Percentiles rank a stretch among this genome's conserved stretches.
These are phyloP conservation scores for Monosporozyma servazzii DNA, from an alignment of 805 yeast species.

Conservation along the genomic window DNA sequence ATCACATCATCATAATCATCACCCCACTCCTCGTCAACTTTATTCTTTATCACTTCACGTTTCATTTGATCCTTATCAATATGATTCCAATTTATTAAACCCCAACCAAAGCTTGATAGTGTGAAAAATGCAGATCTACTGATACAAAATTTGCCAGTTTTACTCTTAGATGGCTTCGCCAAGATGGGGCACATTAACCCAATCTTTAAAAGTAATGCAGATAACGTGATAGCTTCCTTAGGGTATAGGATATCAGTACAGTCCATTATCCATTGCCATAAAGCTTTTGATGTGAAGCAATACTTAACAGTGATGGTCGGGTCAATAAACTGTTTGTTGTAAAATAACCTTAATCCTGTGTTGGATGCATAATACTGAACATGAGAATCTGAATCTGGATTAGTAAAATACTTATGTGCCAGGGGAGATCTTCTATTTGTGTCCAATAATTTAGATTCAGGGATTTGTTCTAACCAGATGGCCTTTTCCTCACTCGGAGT, in stretches of 20 bases:
- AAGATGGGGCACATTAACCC: constrained; percentile 41
- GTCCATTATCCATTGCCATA: constrained; percentile 83
- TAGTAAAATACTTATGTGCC: constrained; percentile 68
- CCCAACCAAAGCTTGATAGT: constrained; percentile 36
- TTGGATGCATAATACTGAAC: constrained; percentile 66
- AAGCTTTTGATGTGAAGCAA: constrained; percentile 64
- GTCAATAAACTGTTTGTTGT: constrained; percentile 32
- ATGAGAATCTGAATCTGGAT: constrained; percentile 80
- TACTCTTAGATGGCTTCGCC: constrained; percentile 29
- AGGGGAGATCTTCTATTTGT: constrained; percentile 46
- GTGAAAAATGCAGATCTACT: constrained; percentile 37
- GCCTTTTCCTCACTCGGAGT: not conserved
- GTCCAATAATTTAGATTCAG: constrained; percentile 8
- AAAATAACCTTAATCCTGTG: constrained; percentile 55
- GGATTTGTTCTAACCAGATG: constrained; percentile 12
- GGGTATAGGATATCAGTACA: constrained; percentile 63
- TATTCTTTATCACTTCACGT: not conserved
- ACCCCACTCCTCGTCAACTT: not conserved
- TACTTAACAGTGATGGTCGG: constrained; percentile 29
- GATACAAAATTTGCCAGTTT: constrained; percentile 23
- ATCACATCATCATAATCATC: not conserved
- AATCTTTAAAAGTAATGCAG: constrained; percentile 39
- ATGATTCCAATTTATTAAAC: constrained; percentile 25
- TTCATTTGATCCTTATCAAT: constrained; percentile 10
- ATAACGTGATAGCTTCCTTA: constrained; percentile 45